Conservation (phyloP, 805 yeast species). For the Metschnikowia noctiluminum region DNA sequence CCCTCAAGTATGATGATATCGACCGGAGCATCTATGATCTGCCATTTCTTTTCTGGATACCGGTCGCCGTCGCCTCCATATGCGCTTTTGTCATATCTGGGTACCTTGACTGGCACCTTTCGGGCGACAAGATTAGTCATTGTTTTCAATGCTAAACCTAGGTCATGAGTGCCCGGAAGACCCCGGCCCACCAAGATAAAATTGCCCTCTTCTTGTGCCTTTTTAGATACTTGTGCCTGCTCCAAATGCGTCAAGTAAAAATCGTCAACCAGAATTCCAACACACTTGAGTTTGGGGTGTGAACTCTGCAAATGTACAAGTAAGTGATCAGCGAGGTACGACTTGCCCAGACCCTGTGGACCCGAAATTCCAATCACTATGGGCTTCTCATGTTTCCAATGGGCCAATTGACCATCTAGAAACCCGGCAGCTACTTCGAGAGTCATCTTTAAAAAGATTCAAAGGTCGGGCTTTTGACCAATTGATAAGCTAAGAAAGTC, state of each 20-base stretch:
- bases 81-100: conserved; percentile 75
- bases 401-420: conserved; percentile 7
- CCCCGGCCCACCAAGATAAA: conserved; percentile 74
- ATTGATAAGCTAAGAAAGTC: no score
- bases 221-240: conserved; percentile 46
- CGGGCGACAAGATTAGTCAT: conserved; percentile 30
- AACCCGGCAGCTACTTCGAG: conserved; percentile 8
- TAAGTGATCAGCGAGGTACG: conserved; percentile 49
- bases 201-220: conserved; percentile 34
- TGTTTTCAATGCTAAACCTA: conserved; percentile 39
- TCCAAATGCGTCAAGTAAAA: conserved; percentile 67
- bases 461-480: no score
- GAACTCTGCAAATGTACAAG: conserved; percentile 26
- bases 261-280: conserved; percentile 78
- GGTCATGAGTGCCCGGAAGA: conserved; percentile 91
- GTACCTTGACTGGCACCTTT: conserved; percentile 34
- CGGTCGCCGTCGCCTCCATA: conserved; percentile 81
- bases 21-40: conserved; percentile 29
- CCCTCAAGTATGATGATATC: conserved; percentile 84
- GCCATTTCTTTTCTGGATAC: conserved; percentile 38
- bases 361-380: conserved; percentile 59
- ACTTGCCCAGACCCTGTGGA: conserved; percentile 81
- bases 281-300: conserved; percentile 37
- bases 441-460: background rate
- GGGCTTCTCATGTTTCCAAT: conserved; percentile 26